These are phyloP conservation scores for Trypanosoma conorhini DNA, from an alignment of 208 protist genomes.

Conservation along the genomic window DNA sequence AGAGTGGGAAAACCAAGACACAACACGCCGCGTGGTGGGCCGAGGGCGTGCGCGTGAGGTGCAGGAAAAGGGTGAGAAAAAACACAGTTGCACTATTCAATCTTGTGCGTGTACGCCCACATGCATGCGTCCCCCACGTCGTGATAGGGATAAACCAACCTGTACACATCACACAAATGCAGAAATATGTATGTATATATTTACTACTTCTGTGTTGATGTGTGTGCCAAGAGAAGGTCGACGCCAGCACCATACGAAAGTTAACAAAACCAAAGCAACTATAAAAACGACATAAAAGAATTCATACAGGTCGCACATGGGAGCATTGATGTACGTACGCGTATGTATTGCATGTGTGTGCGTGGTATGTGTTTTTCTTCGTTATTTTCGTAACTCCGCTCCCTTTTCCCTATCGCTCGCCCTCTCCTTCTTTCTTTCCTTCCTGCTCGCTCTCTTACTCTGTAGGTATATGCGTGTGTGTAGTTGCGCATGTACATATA, in stretches of 20 bases:
- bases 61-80: background rate
- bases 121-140: background rate
- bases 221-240: background rate
- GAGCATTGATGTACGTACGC: background rate
- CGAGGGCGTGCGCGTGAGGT: background rate
- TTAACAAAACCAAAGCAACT: background rate
- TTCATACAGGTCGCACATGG: background rate
- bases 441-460: constrained; percentile 2
- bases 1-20: background rate
- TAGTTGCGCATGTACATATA: too few relatives aligned
- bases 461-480: constrained; percentile 11
- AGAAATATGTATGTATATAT: constrained; percentile 20
- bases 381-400: background rate
- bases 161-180: constrained; percentile 3
- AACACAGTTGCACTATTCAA: background rate
- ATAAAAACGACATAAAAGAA: background rate
- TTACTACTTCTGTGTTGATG: background rate
- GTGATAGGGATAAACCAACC: background rate
- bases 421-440: background rate
- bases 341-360: too few relatives aligned
- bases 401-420: background rate
- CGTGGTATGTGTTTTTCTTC: background rate
- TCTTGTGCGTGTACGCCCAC: background rate
- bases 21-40: background rate
- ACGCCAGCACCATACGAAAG: background rate